These are phyloP conservation scores for Tephrocybe sp. DNA, from an alignment of 768 basidiomycete species.

Conservation along the genomic window DNA sequence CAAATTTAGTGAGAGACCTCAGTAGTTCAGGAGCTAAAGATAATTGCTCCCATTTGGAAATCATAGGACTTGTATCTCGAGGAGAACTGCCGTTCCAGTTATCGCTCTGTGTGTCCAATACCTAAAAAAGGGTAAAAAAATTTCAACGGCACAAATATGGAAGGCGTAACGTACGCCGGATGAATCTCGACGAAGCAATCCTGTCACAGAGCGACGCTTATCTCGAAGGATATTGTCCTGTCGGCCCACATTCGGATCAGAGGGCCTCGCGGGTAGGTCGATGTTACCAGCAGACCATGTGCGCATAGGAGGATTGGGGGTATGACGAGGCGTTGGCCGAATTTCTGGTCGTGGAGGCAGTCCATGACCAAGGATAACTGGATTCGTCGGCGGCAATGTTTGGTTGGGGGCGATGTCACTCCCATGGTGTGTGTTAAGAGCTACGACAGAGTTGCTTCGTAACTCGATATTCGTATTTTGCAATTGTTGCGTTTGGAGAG, in stretches of 20 bases:
- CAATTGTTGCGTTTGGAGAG: conserved; percentile 73
- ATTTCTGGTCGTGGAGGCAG: conserved; percentile 65
- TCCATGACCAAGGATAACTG: conserved; percentile 52
- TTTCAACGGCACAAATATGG: too few relatives aligned
- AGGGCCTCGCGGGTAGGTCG: conserved; percentile 64
- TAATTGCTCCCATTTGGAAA: conserved; percentile 96
- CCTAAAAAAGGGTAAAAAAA: too few relatives aligned
- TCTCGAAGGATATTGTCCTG: conserved; percentile 47
- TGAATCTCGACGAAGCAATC: conserved; percentile 72
- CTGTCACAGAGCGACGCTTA: conserved; percentile 75
- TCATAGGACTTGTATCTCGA: conserved; percentile 74
- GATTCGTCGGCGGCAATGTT: conserved; percentile 38
- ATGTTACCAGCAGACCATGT: conserved; percentile 85
- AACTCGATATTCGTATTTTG: conserved; percentile 41
- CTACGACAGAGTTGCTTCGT: conserved; percentile 39
- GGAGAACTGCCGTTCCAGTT: conserved; percentile 49
- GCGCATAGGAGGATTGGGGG: conserved; percentile 66
- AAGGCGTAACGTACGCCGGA: conserved; percentile 53
- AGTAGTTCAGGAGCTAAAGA: conserved; percentile 82
- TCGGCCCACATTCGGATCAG: conserved; percentile 42
- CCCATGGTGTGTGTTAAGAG: conserved; percentile 36
- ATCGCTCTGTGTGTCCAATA: conserved; percentile 54
- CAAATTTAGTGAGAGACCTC: conserved; percentile 88
- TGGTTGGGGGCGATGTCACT: conserved; percentile 50
- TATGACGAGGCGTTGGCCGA: conserved; percentile 51